Evolutionary conservation across 2,329 filamentous ascomycete species (phyloP).

Genomic region (Botrytis aclada): DNA sequence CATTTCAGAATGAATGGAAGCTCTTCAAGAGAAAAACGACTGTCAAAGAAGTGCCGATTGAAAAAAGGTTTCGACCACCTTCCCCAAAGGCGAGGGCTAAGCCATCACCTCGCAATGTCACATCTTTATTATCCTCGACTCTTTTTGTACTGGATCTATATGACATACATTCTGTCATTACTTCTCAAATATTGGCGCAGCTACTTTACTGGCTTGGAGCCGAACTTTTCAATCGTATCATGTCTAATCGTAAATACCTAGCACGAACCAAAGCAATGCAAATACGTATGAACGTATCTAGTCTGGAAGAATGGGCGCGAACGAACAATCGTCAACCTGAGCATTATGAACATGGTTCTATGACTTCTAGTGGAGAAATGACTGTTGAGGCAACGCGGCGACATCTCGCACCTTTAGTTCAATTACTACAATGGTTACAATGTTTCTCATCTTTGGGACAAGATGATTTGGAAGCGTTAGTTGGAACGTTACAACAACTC

Average conservation of each 20-base stretch:
- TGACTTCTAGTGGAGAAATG: constrained; percentile 77
- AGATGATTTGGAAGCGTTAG: constrained; percentile 83
- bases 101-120: constrained; percentile 90
- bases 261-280: constrained; percentile 99
- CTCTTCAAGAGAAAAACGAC: constrained; percentile 90
- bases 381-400: constrained; percentile 80
- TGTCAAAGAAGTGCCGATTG: constrained; percentile 82
- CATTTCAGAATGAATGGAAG: constrained; percentile 98
- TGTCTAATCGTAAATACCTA: constrained; percentile 92
- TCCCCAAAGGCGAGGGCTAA: constrained; percentile 92
- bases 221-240: constrained; percentile 95
- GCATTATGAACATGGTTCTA: constrained; percentile 91
- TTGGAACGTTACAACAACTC: constrained; percentile 85
- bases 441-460: constrained; percentile 88
- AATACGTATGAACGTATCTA: constrained; percentile 97
- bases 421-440: constrained; percentile 94
- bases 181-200: constrained; percentile 85
- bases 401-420: constrained; percentile 86
- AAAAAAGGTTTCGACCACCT: constrained; percentile 87
- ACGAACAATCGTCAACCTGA: constrained; percentile 91
- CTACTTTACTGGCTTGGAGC: constrained; percentile 94
- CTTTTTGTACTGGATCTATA: constrained; percentile 98
- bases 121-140: constrained; percentile 89
- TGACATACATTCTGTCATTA: constrained; percentile 96
- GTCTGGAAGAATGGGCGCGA: constrained; percentile 92